Evolutionary conservation across 345 rosid species (phyloP).

Genomic region (Linum usitatissimum): DNA sequence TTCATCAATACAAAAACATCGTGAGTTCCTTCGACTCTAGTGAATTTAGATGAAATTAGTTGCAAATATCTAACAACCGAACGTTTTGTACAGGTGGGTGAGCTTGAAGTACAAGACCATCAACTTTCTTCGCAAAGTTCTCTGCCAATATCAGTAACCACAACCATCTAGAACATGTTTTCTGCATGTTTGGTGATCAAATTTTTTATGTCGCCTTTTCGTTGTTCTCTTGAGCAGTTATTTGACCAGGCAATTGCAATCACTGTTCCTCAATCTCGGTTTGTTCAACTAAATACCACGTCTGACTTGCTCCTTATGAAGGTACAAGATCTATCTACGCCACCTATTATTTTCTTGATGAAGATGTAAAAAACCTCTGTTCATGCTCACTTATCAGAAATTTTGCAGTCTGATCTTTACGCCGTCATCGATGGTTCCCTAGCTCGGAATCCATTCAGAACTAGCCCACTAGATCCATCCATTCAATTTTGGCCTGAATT

Average conservation of each 20-base stretch:
- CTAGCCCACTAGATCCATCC: conserved; percentile 33
- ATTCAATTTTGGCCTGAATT: conserved; percentile 48
- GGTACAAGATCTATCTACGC: conserved; percentile 21
- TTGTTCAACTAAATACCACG: conserved; percentile 36
- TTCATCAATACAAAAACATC: conserved; percentile 36
- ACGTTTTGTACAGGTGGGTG: conserved; percentile 37
- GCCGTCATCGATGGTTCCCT: conserved; percentile 26
- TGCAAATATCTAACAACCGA: conserved; percentile 3
- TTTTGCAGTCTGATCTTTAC: conserved; percentile 54
- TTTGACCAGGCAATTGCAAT: conserved; percentile 34
- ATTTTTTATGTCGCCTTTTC: conserved; percentile 2
- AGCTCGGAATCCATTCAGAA: conserved; percentile 27
- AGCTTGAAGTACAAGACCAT: conserved; percentile 24
- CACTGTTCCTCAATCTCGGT: conserved; percentile 35
- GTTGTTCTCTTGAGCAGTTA: conserved; percentile 22
- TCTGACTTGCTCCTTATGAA: conserved; percentile 44
- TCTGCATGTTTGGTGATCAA: background rate
- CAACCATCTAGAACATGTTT: background rate
- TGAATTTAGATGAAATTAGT: background rate
- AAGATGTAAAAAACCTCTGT: conserved; percentile 4
- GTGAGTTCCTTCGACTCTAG: conserved; percentile 28
- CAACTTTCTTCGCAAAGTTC: conserved; percentile 16
- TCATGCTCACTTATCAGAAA: conserved; percentile 1
- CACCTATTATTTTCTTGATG: conserved; percentile 2
- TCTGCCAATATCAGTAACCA: conserved; percentile 25